phyloP scores from a whole-genome alignment of 768 basidiomycete species.

The Tephrocybe sp. region DNA sequence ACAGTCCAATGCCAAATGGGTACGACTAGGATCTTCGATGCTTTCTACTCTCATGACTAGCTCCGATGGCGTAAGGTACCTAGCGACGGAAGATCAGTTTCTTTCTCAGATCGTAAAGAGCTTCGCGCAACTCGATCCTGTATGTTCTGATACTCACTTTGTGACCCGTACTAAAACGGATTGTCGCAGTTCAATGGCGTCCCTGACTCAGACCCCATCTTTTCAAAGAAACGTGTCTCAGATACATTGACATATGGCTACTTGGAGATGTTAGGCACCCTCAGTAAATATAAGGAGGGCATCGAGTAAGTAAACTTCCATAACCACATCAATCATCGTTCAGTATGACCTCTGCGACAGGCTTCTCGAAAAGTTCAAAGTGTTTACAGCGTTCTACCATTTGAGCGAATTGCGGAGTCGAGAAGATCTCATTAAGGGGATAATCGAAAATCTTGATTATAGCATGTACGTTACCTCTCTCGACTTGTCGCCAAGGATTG shows the following conservation, averaged over 20 bases:
- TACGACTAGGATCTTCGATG: conserved; percentile 78
- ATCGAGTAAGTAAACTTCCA: conserved; percentile 65
- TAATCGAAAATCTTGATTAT: conserved; percentile 91
- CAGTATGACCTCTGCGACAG: conserved; percentile 39
- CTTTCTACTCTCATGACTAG: conserved; percentile 81
- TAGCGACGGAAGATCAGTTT: conserved; percentile 80
- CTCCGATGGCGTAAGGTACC: conserved; percentile 79
- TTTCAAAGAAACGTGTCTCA: conserved; percentile 79
- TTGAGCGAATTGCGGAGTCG: conserved; percentile 86
- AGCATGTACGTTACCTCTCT: conserved; percentile 60
- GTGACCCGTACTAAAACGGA: background rate
- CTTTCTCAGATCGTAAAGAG: conserved; percentile 79
- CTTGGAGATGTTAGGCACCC: conserved; percentile 90
- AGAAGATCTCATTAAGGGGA: conserved; percentile 88
- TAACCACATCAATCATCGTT: background rate
- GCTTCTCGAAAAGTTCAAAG: conserved; percentile 83
- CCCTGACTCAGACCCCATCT: conserved; percentile 74
- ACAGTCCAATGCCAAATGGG: conserved; percentile 82
- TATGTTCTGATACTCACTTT: conserved; percentile 30
- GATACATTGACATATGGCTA: conserved; percentile 89
- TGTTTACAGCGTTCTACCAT: conserved; percentile 96
- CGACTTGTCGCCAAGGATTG: no score
- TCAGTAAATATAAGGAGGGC: conserved; percentile 87
- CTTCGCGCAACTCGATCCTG: conserved; percentile 92
- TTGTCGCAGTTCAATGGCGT: conserved; percentile 61